phyloP scores from a whole-genome alignment of 2,329 filamentous ascomycete genomes.

The Epichloe brachyelytri region DNA sequence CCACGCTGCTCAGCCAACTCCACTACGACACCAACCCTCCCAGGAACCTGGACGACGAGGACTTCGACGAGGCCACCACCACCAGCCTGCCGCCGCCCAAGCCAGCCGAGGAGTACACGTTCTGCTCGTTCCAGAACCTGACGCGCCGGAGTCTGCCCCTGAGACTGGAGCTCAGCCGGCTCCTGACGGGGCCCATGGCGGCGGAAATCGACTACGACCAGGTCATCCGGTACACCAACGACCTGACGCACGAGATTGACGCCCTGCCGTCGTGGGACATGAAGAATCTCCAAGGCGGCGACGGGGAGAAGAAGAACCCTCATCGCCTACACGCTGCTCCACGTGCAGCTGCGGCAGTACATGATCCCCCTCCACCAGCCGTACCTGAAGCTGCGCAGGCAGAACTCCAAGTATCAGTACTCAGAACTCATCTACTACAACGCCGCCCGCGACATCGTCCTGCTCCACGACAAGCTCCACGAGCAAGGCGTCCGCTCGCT shows the following conservation, averaged over 20 bases:
- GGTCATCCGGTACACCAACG: conserved; percentile 47
- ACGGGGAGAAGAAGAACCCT: conserved; percentile 36
- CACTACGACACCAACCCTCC: conserved; percentile 43
- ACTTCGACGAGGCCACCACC: conserved; percentile 41
- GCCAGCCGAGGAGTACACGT: conserved; percentile 41
- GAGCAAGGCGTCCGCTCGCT: conserved; percentile 45
- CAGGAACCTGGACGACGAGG: conserved; percentile 44
- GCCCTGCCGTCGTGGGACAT: conserved; percentile 42
- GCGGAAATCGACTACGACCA: conserved; percentile 48
- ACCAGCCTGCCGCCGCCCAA: conserved; percentile 38
- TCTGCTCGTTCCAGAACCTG: conserved; percentile 45
- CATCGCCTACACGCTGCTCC: conserved; percentile 45
- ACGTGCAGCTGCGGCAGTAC: conserved; percentile 48
- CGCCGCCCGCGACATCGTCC: conserved; percentile 45
- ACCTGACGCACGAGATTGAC: conserved; percentile 48
- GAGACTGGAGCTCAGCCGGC: conserved; percentile 42
- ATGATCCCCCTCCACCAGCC: conserved; percentile 49
- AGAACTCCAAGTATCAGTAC: conserved; percentile 48
- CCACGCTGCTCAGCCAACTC: conserved; percentile 43
- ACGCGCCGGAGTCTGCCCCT: conserved; percentile 42
- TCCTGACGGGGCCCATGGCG: conserved; percentile 37
- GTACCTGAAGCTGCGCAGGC: conserved; percentile 45
- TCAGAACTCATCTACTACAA: conserved; percentile 53
- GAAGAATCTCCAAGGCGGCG: conserved; percentile 22
- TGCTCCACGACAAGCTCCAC: conserved; percentile 48